Conservation (phyloP, 306 rosid species). For the Quercus rubra region DNA sequence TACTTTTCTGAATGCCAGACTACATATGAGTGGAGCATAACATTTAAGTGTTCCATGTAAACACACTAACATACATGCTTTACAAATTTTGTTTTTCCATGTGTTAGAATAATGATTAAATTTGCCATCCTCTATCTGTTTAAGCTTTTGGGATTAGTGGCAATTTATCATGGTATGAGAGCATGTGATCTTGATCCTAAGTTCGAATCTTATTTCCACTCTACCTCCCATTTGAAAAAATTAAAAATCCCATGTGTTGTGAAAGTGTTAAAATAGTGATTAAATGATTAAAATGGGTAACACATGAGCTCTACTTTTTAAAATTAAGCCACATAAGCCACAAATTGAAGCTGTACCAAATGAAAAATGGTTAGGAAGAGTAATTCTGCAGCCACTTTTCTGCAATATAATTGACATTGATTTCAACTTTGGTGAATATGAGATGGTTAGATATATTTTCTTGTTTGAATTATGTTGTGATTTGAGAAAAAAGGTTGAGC, state of each 20-base stretch:
- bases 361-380: not conserved
- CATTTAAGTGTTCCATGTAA: not conserved
- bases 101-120: not conserved
- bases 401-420: not conserved
- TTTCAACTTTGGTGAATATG: not conserved
- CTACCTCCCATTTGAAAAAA: too few relatives aligned
- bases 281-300: too few relatives aligned
- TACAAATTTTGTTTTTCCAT: constrained; percentile 15
- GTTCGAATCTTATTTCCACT: too few relatives aligned
- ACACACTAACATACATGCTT: not conserved
- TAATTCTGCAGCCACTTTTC: not conserved
- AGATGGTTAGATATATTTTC: not conserved
- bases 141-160: not conserved
- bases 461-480: not conserved
- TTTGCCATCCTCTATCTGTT: not conserved
- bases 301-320: not conserved
- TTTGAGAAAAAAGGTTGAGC: not conserved
- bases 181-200: too few relatives aligned
- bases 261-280: too few relatives aligned
- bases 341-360: too few relatives aligned
- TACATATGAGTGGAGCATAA: not conserved
- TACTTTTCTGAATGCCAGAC: not conserved
- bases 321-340: too few relatives aligned
- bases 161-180: too few relatives aligned
- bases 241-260: too few relatives aligned